Conservation (phyloP, 176 grass and related monocot species). For the Bolboschoenus planiculmis region DNA sequence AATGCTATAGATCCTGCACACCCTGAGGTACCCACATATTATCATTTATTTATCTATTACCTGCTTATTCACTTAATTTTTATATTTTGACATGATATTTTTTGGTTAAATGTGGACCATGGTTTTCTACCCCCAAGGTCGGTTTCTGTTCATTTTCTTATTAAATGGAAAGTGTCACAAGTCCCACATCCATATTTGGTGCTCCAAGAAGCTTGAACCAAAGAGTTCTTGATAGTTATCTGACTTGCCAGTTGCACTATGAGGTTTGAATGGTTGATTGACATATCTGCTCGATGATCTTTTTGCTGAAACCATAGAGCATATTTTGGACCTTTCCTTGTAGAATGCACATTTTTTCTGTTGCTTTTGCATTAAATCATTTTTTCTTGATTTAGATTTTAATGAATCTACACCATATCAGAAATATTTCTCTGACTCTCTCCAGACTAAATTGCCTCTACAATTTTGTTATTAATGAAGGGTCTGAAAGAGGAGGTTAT, state of each 20-base stretch:
- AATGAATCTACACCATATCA: neutral
- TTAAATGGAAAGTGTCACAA: neutral
- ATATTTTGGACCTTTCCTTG: neutral
- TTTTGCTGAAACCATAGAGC: neutral
- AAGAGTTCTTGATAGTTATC: neutral
- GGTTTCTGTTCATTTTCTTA: constrained; percentile 5
- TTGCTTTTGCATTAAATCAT: neutral
- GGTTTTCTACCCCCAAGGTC: neutral
- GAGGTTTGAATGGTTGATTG: too few species aligned
- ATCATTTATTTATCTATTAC: constrained; percentile 2
- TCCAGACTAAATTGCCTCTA: neutral
- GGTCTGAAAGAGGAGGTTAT: constrained; percentile 83
- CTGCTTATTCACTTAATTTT: neutral
- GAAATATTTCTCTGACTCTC: neutral
- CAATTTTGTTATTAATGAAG: constrained; percentile 38
- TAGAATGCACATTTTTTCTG: neutral
- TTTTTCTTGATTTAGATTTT: neutral
- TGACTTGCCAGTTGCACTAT: too few species aligned
- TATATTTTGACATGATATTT: neutral
- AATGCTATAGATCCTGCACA: constrained; percentile 87
- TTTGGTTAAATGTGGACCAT: neutral
- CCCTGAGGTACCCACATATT: constrained; percentile 48
- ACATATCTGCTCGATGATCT: neutral
- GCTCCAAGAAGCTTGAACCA: neutral
- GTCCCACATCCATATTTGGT: neutral